Evolutionary conservation across 805 yeast genomes (phyloP).

Genomic region (Millerozyma acaciae): DNA sequence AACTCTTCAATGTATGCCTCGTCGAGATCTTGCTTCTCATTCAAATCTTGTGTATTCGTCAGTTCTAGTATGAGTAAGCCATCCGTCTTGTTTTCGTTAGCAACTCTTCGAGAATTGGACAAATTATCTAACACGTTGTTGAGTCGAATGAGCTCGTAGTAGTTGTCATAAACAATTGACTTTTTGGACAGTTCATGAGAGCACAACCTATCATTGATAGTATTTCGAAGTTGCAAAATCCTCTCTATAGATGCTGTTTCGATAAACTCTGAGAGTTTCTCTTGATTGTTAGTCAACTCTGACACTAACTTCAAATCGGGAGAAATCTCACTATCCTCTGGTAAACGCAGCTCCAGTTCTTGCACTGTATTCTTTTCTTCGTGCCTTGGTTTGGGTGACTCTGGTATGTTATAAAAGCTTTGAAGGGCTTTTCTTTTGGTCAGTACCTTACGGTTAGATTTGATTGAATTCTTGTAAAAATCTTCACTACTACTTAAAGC

Average conservation of each 20-base stretch:
- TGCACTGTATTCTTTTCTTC: neutral
- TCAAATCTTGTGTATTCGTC: slow-evolving; percentile 8
- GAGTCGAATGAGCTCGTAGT: slow-evolving; percentile 67
- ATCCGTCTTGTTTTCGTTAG: slow-evolving; percentile 1
- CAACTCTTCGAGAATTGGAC: slow-evolving; percentile 10
- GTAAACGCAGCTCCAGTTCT: too few species aligned
- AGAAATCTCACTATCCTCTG: too few species aligned
- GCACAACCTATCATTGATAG: slow-evolving; percentile 43
- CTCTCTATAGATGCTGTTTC: slow-evolving; percentile 23
- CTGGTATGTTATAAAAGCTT: slow-evolving; percentile 35
- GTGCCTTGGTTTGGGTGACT: slow-evolving; percentile 1
- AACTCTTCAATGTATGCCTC: slow-evolving; percentile 14
- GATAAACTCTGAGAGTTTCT: slow-evolving; percentile 18
- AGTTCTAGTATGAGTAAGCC: slow-evolving; percentile 7
- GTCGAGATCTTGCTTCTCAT: slow-evolving; percentile 4
- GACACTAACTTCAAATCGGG: too few species aligned
- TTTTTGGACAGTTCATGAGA: slow-evolving; percentile 59
- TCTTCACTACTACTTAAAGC: too few species aligned
- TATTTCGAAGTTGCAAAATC: slow-evolving; percentile 27
- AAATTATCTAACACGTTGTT: slow-evolving; percentile 46
- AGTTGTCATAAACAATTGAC: slow-evolving; percentile 70
- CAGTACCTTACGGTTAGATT: slow-evolving; percentile 27
- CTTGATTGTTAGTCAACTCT: slow-evolving; percentile 19
- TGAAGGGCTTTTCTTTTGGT: slow-evolving; percentile 39
- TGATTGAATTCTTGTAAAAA: too few species aligned